Conservation (phyloP, 2,329 filamentous ascomycete species). For the Pseudogymnoascus sp. region DNA sequence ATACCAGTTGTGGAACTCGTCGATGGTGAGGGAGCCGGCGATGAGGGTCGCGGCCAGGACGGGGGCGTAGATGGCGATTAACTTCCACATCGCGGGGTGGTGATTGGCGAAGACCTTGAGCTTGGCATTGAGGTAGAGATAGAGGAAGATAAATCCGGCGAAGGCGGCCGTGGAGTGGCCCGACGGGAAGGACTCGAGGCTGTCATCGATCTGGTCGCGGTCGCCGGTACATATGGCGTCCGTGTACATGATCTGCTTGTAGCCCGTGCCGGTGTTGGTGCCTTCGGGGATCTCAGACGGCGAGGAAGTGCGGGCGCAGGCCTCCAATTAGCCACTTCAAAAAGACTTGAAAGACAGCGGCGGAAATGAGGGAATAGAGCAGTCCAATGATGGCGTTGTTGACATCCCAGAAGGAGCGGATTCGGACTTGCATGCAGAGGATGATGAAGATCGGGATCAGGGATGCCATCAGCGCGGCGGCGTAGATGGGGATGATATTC, state of each 20-base stretch:
- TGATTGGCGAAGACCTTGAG: conserved; percentile 67
- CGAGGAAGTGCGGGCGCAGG: conserved; percentile 62
- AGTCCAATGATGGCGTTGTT: conserved; percentile 65
- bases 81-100: conserved; percentile 66
- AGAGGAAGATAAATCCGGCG: conserved; percentile 61
- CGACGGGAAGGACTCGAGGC: conserved; percentile 61
- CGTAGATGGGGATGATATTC: conserved; percentile 64
- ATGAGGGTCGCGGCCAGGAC: conserved; percentile 60
- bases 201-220: conserved; percentile 54
- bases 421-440: conserved; percentile 56
- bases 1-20: conserved; percentile 70
- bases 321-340: conserved; percentile 69
- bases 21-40: conserved; percentile 60
- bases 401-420: conserved; percentile 59
- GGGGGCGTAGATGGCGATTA: conserved; percentile 55
- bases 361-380: conserved; percentile 59
- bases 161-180: conserved; percentile 69
- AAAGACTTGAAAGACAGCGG: conserved; percentile 69
- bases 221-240: conserved; percentile 62
- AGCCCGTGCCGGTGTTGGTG: conserved; percentile 32
- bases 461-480: conserved; percentile 55
- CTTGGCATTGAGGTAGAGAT: conserved; percentile 69
- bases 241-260: conserved; percentile 53
- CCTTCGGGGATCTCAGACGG: conserved; percentile 46
- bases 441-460: conserved; percentile 59